Conservation (phyloP, 2,329 filamentous ascomycete species). For the Ophiocordyceps polyrhachis-furcata region DNA sequence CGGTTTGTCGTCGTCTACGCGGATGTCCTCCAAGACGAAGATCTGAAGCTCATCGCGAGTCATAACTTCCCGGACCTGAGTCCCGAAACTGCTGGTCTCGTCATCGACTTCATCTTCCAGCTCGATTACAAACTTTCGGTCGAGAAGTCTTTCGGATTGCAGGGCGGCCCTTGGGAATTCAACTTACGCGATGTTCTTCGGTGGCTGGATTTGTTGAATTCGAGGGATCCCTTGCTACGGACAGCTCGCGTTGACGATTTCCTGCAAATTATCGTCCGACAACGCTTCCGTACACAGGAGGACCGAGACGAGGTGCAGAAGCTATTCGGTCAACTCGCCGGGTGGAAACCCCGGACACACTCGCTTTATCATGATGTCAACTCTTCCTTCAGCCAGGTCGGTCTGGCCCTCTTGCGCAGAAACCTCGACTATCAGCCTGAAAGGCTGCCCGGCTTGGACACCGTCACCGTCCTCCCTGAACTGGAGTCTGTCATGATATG, state of each 20-base stretch:
- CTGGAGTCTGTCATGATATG: slow-evolving; percentile 79
- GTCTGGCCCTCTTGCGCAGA: slow-evolving; percentile 51
- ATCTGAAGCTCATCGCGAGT: slow-evolving; percentile 64
- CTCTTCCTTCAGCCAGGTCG: slow-evolving; percentile 52
- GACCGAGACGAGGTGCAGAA: slow-evolving; percentile 49
- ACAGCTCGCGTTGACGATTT: slow-evolving; percentile 51
- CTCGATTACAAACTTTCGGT: slow-evolving; percentile 54
- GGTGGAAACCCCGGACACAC: slow-evolving; percentile 28
- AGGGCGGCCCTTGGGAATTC: slow-evolving; percentile 81
- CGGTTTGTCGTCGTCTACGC: slow-evolving; percentile 96
- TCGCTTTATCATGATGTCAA: slow-evolving; percentile 58
- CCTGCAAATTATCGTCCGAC: slow-evolving; percentile 63
- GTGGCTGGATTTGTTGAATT: slow-evolving; percentile 52
- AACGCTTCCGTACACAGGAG: slow-evolving; percentile 58
- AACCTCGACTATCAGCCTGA: slow-evolving; percentile 33
- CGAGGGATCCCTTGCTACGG: slow-evolving; percentile 37
- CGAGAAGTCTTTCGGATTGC: slow-evolving; percentile 36
- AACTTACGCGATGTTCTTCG: slow-evolving; percentile 80
- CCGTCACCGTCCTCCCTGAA: slow-evolving; percentile 42
- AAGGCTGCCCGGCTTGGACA: slow-evolving; percentile 29
- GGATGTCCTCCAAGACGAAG: slow-evolving; percentile 66
- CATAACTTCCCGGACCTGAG: slow-evolving; percentile 54
- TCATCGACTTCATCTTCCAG: slow-evolving; percentile 67
- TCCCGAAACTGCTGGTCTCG: slow-evolving; percentile 36
- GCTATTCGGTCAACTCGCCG: slow-evolving; percentile 50